Evolutionary conservation across 768 basidiomycete genomes (phyloP).

Genomic region (Pisolithus tinctorius): DNA sequence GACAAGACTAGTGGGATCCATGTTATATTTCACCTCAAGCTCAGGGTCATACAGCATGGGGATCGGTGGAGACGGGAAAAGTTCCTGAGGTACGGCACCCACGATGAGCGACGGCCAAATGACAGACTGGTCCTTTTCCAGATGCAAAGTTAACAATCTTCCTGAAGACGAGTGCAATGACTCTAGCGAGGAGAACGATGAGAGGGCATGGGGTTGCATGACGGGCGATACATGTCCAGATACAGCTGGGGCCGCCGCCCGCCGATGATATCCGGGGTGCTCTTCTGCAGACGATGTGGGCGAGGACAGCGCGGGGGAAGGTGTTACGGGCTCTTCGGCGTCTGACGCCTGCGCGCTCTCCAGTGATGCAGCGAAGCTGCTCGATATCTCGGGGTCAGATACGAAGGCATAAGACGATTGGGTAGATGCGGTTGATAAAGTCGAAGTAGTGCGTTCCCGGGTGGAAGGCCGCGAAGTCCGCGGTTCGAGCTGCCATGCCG

Average conservation of each 20-base stretch:
- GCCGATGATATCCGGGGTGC: conserved; percentile 19
- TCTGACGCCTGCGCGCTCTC: conserved; percentile 72
- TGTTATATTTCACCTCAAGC: conserved; percentile 63
- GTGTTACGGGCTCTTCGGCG: conserved; percentile 48
- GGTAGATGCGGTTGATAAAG: conserved; percentile 67
- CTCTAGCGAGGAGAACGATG: conserved; percentile 76
- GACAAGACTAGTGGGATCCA: conserved; percentile 80
- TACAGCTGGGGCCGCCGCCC: conserved; percentile 20
- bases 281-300: conserved; percentile 58
- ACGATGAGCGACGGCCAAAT: conserved; percentile 82
- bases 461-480: conserved; percentile 42
- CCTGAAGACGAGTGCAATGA: conserved; percentile 57
- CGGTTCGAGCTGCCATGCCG: conserved; percentile 80
- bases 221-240: conserved; percentile 57
- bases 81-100: conserved; percentile 58
- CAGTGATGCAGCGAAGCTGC: conserved; percentile 76
- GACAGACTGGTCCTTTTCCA: conserved; percentile 72
- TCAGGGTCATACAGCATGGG: conserved; percentile 46
- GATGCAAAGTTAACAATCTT: conserved; percentile 68
- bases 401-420: conserved; percentile 78
- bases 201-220: conserved; percentile 45
- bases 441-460: conserved; percentile 70
- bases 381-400: conserved; percentile 81
- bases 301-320: conserved; percentile 58
- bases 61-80: conserved; percentile 46